Conservation (phyloP, 768 basidiomycete species). For the Rhodotorula paludigena region DNA sequence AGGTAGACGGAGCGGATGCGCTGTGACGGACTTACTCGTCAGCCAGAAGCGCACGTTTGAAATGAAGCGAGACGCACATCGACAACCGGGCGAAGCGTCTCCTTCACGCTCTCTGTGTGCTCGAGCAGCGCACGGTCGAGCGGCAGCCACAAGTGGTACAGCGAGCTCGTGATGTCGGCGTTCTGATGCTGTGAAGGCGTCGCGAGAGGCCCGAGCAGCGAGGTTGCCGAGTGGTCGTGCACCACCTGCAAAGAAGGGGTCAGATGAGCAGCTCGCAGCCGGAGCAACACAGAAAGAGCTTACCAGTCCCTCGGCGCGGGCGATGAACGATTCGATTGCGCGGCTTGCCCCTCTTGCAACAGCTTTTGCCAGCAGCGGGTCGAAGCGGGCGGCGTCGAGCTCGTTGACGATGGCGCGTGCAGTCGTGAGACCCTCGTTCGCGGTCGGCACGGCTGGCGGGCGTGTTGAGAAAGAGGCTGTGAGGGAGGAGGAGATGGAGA, state of each 20-base stretch:
- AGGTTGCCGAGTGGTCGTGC: constrained; percentile 71
- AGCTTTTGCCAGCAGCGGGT: constrained; percentile 74
- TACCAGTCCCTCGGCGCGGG: constrained; percentile 67
- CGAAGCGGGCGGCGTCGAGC: constrained; percentile 84
- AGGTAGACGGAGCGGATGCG: constrained; percentile 39
- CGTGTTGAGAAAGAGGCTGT: constrained; percentile 64
- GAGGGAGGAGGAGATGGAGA: constrained; percentile 50
- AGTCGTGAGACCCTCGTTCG: constrained; percentile 69
- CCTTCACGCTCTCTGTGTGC: constrained; percentile 51
- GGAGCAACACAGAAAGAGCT: constrained; percentile 11
- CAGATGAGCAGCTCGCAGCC: neutral
- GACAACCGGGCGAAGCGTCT: constrained; percentile 33
- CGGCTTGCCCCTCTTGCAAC: constrained; percentile 69
- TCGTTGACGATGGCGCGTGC: constrained; percentile 80
- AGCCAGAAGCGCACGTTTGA: fast-evolving
- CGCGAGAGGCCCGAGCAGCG: constrained; percentile 67
- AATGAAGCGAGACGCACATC: constrained; percentile 25
- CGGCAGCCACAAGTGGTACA: constrained; percentile 70
- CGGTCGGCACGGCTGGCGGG: constrained; percentile 43
- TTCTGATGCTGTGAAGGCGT: constrained; percentile 75
- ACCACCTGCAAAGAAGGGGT: constrained; percentile 53
- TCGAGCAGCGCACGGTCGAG: constrained; percentile 65
- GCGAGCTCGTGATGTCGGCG: constrained; percentile 66
- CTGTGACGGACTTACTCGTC: neutral
- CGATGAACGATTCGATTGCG: constrained; percentile 64